Percentiles rank a stretch among this genome's conserved stretches.
These are phyloP conservation scores for Litchi chinensis DNA, from an alignment of 345 rosid genomes.

Conservation along the genomic window DNA sequence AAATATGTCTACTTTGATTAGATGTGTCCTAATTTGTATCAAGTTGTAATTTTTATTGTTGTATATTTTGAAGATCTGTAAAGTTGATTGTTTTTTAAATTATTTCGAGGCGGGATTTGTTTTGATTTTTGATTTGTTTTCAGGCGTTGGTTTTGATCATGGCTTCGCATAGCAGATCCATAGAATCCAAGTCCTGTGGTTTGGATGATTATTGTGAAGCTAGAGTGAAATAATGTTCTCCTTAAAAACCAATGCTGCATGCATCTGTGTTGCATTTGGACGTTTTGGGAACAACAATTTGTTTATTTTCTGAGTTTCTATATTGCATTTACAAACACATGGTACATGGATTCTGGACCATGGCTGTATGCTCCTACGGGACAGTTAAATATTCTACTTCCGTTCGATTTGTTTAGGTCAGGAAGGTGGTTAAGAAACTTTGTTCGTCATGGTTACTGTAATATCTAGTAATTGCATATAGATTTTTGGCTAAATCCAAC, in stretches of 20 bases:
- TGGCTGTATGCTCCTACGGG: background rate
- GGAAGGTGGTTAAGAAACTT: background rate
- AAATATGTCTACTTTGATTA: background rate
- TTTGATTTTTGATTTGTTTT: background rate
- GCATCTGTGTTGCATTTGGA: slow-evolving; percentile 56
- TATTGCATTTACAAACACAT: background rate
- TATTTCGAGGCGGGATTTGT: background rate
- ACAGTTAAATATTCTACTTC: background rate
- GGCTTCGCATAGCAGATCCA: slow-evolving; percentile 25
- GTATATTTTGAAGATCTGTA: background rate
- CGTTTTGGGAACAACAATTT: slow-evolving; percentile 66
- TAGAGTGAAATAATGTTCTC: slow-evolving; percentile 44
- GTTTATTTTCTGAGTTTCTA: background rate
- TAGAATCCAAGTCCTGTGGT: slow-evolving; percentile 25
- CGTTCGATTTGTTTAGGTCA: background rate
- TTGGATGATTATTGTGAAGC: slow-evolving; percentile 49
- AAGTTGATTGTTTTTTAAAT: background rate
- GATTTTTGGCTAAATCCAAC: background rate
- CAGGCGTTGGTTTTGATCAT: background rate
- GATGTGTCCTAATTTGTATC: background rate
- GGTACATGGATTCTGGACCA: background rate
- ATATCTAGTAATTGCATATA: background rate
- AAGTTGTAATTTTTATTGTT: background rate
- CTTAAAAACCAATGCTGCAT: slow-evolving; percentile 60
- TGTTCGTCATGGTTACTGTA: background rate